These are phyloP conservation scores for Tetradesmus obliquus DNA, from an alignment of 139 green algal species.

Conservation along the genomic window DNA sequence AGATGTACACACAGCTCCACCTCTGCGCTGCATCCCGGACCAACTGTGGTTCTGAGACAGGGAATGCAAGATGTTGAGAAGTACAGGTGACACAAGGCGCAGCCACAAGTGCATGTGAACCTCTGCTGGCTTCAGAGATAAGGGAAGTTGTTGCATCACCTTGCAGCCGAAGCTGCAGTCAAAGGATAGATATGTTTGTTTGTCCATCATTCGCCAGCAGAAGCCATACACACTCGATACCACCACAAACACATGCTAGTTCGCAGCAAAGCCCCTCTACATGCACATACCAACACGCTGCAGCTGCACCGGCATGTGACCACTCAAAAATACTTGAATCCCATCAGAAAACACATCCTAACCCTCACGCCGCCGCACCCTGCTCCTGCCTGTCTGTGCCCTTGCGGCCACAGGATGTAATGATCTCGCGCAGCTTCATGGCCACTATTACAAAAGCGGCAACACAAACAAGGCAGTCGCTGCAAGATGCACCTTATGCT, in stretches of 20 bases:
- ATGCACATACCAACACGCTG: slow-evolving; percentile 88
- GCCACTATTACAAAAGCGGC: slow-evolving; percentile 76
- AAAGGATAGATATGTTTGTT: neutral
- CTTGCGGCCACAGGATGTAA: slow-evolving; percentile 85
- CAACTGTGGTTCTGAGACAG: no score
- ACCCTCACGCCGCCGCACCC: neutral
- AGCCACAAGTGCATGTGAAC: neutral
- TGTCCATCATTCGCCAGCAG: neutral
- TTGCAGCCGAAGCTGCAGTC: neutral
- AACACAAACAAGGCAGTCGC: neutral
- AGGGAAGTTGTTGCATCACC: slow-evolving; percentile 5
- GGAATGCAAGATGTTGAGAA: no score
- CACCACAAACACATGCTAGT: no score
- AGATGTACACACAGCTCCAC: no score
- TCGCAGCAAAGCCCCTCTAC: slow-evolving; percentile 54
- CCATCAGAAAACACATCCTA: no score
- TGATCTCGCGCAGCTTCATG: slow-evolving; percentile 93
- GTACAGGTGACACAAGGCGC: no score
- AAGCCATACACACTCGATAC: neutral
- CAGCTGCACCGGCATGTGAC: neutral
- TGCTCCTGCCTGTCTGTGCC: slow-evolving; percentile 88
- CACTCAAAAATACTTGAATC: slow-evolving; percentile 90
- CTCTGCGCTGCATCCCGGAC: neutral
- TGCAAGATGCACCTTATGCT: no score
- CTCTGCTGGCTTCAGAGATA: slow-evolving; percentile 1